These are phyloP conservation scores for Geranomyces variabilis DNA, from an alignment of 192 early-diverging fungal species.

Conservation along the genomic window DNA sequence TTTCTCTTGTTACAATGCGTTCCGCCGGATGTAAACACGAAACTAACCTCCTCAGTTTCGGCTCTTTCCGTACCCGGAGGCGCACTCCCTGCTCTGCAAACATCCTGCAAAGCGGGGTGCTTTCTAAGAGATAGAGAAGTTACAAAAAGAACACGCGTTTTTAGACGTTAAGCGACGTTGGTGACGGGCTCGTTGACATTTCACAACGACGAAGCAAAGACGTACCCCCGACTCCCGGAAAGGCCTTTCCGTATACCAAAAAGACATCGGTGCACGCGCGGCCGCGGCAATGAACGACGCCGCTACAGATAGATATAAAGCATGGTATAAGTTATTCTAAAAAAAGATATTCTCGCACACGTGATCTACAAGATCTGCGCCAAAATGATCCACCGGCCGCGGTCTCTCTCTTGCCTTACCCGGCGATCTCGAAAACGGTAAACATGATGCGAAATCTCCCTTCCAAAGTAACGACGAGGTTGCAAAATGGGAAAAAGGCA, in stretches of 20 bases:
- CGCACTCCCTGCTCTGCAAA: conserved; percentile 31
- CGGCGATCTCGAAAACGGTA: conserved; percentile 28
- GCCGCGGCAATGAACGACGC: conserved; percentile 30
- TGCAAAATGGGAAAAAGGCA: conserved; percentile 20
- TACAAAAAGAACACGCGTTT: too few relatives aligned
- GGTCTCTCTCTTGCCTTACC: too few relatives aligned
- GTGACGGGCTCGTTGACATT: background rate
- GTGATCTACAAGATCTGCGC: background rate
- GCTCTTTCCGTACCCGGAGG: conserved; percentile 24
- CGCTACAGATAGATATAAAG: background rate
- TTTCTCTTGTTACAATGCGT: too few relatives aligned
- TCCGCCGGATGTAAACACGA: too few relatives aligned
- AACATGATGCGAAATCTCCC: conserved; percentile 21
- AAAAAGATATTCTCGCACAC: background rate
- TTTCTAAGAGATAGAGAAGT: too few relatives aligned
- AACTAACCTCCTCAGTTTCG: conserved; percentile 22
- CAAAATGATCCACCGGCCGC: background rate
- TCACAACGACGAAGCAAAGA: background rate
- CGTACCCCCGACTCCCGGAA: conserved; percentile 22
- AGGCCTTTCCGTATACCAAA: conserved; percentile 17
- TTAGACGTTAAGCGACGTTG: too few relatives aligned
- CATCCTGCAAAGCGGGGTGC: conserved; percentile 25
- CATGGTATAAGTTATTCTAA: background rate
- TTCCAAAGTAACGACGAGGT: conserved; percentile 18
- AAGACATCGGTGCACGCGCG: conserved; percentile 8